A percentile compares a stretch with the other conserved stretches of the same genome.
These are phyloP conservation scores for Penicillium janthinellum DNA, from an alignment of 2,329 filamentous ascomycete genomes.

Conservation along the genomic window DNA sequence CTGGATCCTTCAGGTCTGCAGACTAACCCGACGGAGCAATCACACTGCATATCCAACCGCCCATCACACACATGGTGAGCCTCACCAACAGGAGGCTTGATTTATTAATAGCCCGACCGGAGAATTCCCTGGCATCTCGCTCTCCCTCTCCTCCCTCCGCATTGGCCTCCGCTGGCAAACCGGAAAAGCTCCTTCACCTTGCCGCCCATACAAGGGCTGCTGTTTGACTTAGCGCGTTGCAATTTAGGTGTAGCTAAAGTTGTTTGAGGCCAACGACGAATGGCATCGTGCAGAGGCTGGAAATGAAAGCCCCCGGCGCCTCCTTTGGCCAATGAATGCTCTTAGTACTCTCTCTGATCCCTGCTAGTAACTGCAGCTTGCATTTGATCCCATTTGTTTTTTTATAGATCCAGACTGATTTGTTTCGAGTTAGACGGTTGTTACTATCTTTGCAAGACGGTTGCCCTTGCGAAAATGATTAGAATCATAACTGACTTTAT, in stretches of 20 bases:
- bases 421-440: slow-evolving; percentile 29
- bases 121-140: slow-evolving; percentile 16
- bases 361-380: slow-evolving; percentile 30
- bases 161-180: slow-evolving; percentile 1
- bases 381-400: slow-evolving; percentile 30
- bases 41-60: slow-evolving; percentile 25
- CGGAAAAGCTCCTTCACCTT: slow-evolving; percentile 10
- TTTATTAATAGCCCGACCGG: slow-evolving; percentile 28
- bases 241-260: slow-evolving; percentile 22
- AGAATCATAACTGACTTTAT: slow-evolving; percentile 23
- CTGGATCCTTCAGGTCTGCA: slow-evolving; percentile 23
- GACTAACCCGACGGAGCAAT: slow-evolving; percentile 28
- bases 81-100: slow-evolving; percentile 5
- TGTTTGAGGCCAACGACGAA: slow-evolving; percentile 18
- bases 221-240: slow-evolving; percentile 33
- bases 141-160: slow-evolving; percentile 1
- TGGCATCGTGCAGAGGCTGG: slow-evolving; percentile 15
- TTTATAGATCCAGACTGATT: slow-evolving; percentile 27
- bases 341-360: slow-evolving; percentile 13
- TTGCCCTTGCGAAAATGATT: slow-evolving; percentile 9
- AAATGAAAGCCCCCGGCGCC: slow-evolving; percentile 24
- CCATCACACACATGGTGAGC: slow-evolving; percentile 17
- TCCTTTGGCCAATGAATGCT: slow-evolving; percentile 26
- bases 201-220: slow-evolving; percentile 23
- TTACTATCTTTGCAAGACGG: slow-evolving; percentile 27